A percentile compares a stretch with the other conserved stretches of the same genome.
Conservation (phyloP, 2,329 filamentous ascomycete species). For the Fonsecaea erecta region DNA sequence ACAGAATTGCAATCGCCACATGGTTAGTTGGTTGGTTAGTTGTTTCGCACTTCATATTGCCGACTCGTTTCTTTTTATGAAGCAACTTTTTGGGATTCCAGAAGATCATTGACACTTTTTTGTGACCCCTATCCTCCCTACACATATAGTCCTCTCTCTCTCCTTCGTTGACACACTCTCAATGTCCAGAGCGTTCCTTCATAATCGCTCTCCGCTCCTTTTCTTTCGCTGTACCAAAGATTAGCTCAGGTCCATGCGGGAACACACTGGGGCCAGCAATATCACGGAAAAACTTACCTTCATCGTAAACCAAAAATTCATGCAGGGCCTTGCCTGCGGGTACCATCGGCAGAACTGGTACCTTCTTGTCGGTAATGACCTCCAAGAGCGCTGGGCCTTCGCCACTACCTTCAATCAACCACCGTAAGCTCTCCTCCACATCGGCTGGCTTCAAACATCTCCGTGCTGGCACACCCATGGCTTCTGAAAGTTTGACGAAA, state of each 20-base stretch:
- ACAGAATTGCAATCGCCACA: slow-evolving; percentile 5
- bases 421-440: slow-evolving; percentile 76
- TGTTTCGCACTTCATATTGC: too few species aligned
- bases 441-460: slow-evolving; percentile 76
- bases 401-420: slow-evolving; percentile 73
- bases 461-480: slow-evolving; percentile 83
- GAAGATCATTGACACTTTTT: neutral
- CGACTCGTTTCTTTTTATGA: neutral
- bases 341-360: slow-evolving; percentile 95
- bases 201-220: slow-evolving; percentile 69
- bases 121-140: neutral
- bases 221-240: slow-evolving; percentile 63
- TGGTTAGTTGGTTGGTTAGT: too few species aligned
- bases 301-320: slow-evolving; percentile 89
- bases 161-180: neutral
- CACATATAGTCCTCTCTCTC: neutral
- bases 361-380: slow-evolving; percentile 79
- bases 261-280: neutral
- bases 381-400: slow-evolving; percentile 88
- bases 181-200: slow-evolving; percentile 45
- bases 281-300: slow-evolving; percentile 62
- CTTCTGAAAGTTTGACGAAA: slow-evolving; percentile 89
- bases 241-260: slow-evolving; percentile 16
- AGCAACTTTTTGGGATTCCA: neutral
- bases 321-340: slow-evolving; percentile 84